Evolutionary conservation across 768 basidiomycete species (phyloP), one percentile per base, ranked within the genome.

Genomic region (Pluteus cervinus): DNA sequence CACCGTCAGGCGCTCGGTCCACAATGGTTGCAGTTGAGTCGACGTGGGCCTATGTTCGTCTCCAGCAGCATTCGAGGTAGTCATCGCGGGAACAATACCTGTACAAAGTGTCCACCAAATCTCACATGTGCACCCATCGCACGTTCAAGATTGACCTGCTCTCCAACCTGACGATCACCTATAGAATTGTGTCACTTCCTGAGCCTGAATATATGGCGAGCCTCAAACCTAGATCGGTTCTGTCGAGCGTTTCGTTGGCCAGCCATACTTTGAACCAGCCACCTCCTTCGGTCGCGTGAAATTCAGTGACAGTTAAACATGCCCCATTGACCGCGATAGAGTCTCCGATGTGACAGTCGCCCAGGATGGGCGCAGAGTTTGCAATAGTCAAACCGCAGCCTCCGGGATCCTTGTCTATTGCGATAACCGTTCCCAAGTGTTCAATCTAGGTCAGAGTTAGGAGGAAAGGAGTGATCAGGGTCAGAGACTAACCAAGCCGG

Each of bases 101-200:
- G 94, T 15, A 99, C 96, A 55, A 93, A 92, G 56, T 99, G 96
- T 8, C 96, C 96, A 18, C 96, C 96, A 51, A 98, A 96, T 39
- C 94, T 71, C 12, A 76, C 80, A 63, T 92, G 86, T 4, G 84
- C 81, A 15, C 79, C 81, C 89, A 98, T 91, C 2, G 96, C 96
- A 34, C 96, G 76, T 65, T 99, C 96, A 25, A 93, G 69, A 57
- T 98, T 97, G 31, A 97, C 75, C 49, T 79, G 71, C 46, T 89
- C 81, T 14, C 87, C 89, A 12, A 79, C 76, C 45, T 68, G 73
- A 37, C 86, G 68, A 51, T 88, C 80, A 22, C 92, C 91, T 94
- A 47, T 1, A 14, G 18, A 18, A 4, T 22, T 16, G 30, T 28
- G 23, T 40, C 24, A 5, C 36, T 51, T 9, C 25, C 33, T 23